Base-by-base conservation (phyloP, 2,329 filamentous ascomycete species). In the Aspergillus sp. region DNA sequence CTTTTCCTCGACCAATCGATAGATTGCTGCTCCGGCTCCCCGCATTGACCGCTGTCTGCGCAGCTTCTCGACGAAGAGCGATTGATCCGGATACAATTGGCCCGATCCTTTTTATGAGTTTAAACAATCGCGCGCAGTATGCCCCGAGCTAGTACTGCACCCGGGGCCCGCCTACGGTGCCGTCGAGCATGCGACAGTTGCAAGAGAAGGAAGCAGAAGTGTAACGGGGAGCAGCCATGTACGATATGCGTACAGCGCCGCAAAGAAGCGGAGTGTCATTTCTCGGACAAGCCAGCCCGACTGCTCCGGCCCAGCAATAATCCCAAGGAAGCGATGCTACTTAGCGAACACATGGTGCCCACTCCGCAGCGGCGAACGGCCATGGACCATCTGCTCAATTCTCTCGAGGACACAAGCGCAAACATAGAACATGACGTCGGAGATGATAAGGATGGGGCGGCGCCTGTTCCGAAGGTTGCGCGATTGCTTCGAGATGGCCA, bases 401-500 rank as follows among this genome's bases (percentile, higher is more conserved):
- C 71, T 4, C 58, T 73, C 3, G 71, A 73, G 46, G 69, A 73
- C 35, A 66, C 64, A 15, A 66, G 64, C 21, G 70, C 68, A 56
- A 65, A 64, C 31, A 19, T 71, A 24, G 71, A 73, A 44, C 66
- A 68, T 21, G 64, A 70, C 31, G 59, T 54, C 27, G 59, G 65
- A 14, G 68, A 71, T 24, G 71, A 72, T 39, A 72, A 70, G 40
- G 70, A 72, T 44, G 71, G 71, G 21, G 66, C 62, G 14, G 68
- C 72, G 9, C 69, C 69, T 11, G 74, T 68, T 59, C 75, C 65
- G 47, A 75, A 70, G 66, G 76, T 62, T 64, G 76, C 66, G 65
- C 75, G 80, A 9, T 75, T 83, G 24, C 71, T 83, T 9, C 79
- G 79, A 23, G 80, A 82, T 61, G 79, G 79, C 0, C 78, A 82